phyloP scores from a whole-genome alignment of 495 filamentous ascomycete species.

The Melanomma pulvis-pyrius region DNA sequence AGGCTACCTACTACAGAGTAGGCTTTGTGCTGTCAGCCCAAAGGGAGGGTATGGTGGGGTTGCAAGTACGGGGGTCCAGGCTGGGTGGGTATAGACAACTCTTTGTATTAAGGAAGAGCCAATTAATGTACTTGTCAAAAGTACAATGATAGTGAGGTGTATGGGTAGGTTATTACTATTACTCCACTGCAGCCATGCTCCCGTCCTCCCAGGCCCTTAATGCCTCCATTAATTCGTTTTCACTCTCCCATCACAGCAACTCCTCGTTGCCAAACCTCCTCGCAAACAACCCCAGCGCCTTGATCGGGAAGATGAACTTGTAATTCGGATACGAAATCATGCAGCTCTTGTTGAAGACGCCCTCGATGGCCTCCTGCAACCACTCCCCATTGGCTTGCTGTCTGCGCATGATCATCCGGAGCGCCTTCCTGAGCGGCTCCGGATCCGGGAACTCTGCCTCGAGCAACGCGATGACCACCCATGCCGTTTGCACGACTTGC shows the following conservation, averaged over 20 bases:
- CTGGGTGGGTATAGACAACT: too few relatives aligned
- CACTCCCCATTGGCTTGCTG: conserved; percentile 91
- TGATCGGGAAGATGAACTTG: conserved; percentile 95
- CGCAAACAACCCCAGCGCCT: conserved; percentile 87
- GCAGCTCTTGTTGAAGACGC: conserved; percentile 98
- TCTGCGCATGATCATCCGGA: conserved; percentile 80
- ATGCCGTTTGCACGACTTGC: conserved; percentile 92
- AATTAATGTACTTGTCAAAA: too few relatives aligned
- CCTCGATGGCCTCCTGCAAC: conserved; percentile 93
- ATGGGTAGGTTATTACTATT: too few relatives aligned
- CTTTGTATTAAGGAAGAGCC: too few relatives aligned
- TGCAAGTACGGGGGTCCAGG: too few relatives aligned
- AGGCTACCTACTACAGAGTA: too few relatives aligned
- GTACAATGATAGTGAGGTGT: too few relatives aligned
- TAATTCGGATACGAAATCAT: conserved; percentile 99
- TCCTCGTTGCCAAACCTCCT: conserved; percentile 68
- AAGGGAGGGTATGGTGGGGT: too few relatives aligned
- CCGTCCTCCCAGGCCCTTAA: background rate
- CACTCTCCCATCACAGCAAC: background rate
- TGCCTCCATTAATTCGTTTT: background rate
- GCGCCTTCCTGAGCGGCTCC: conserved; percentile 69
- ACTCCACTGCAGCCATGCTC: too few relatives aligned
- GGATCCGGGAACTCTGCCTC: conserved; percentile 80
- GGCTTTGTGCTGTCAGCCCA: too few relatives aligned
- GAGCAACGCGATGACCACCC: conserved; percentile 84